phyloP scores from a whole-genome alignment of 2,329 filamentous ascomycete genomes.

The Neonectria magnoliae region DNA sequence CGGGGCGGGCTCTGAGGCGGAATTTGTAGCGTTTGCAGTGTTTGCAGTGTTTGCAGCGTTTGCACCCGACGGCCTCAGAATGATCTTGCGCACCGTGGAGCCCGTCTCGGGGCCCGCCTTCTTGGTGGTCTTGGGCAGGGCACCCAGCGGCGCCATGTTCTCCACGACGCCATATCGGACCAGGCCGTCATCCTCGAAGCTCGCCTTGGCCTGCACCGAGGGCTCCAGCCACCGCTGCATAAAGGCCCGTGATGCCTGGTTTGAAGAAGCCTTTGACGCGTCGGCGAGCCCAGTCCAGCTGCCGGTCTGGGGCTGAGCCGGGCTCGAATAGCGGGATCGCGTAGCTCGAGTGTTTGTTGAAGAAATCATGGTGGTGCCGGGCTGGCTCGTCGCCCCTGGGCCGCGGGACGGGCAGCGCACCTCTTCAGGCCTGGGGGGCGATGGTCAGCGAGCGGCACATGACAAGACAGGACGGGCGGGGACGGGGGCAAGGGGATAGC shows the following conservation, averaged over 20 bases:
- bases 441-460: constrained; percentile 29
- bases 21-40: constrained; percentile 38
- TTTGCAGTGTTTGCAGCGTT: background rate
- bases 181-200: constrained; percentile 82
- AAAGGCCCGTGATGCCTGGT: constrained; percentile 55
- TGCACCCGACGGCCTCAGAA: constrained; percentile 54
- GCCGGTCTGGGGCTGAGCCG: constrained; percentile 50
- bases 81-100: constrained; percentile 54
- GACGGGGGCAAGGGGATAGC: constrained; percentile 1
- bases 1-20: constrained; percentile 34
- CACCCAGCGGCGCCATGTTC: constrained; percentile 84
- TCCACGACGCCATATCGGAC: constrained; percentile 80
- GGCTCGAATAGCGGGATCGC: constrained; percentile 68
- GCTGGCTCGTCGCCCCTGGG: constrained; percentile 29
- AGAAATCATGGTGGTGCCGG: constrained; percentile 49
- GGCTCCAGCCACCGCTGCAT: constrained; percentile 70
- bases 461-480: background rate
- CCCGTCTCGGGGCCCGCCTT: constrained; percentile 45
- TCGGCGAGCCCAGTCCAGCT: constrained; percentile 49
- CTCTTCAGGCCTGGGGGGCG: constrained; percentile 42
- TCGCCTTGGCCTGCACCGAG: constrained; percentile 69
- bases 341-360: constrained; percentile 60
- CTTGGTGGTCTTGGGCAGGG: constrained; percentile 70
- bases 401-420: constrained; percentile 44
- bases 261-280: constrained; percentile 48